phyloP scores from a whole-genome alignment of 345 rosid genomes.

The Salix brachista region DNA sequence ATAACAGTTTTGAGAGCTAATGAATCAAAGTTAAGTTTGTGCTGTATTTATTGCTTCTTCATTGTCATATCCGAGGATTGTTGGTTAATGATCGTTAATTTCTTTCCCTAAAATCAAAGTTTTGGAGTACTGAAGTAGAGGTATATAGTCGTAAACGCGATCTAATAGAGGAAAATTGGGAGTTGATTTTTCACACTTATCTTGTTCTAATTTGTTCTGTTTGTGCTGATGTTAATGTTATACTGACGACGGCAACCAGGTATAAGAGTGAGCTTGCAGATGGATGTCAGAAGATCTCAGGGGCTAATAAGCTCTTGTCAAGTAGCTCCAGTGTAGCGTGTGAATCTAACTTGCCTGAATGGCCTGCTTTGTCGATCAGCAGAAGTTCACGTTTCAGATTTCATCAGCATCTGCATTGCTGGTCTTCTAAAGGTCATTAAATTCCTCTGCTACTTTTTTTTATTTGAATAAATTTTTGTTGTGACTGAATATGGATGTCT shows the following conservation, averaged over 20 bases:
- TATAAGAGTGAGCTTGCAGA: conserved; percentile 3
- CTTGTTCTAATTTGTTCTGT: neutral
- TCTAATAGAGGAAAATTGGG: neutral
- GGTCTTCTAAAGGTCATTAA: conserved; percentile 15
- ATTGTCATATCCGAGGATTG: neutral
- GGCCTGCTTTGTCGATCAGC: conserved; percentile 7
- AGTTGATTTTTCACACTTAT: neutral
- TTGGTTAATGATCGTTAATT: neutral
- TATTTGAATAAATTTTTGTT: neutral
- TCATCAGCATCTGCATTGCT: neutral
- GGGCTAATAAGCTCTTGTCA: neutral
- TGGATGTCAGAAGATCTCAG: neutral
- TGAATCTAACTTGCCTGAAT: conserved; percentile 4
- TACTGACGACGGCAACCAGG: conserved; percentile 7
- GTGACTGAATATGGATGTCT: too few species aligned
- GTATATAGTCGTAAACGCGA: neutral
- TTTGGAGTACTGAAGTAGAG: neutral
- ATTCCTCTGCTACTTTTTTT: neutral
- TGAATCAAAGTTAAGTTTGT: neutral
- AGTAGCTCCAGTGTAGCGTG: neutral
- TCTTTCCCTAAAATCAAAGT: neutral
- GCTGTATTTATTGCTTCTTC: neutral
- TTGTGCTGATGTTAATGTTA: neutral
- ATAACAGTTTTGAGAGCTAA: neutral
- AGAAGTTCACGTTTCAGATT: neutral